Percentiles rank a stretch among this genome's conserved stretches.
Conservation (phyloP, 441 rosid species). For the Jatropha multifida region DNA sequence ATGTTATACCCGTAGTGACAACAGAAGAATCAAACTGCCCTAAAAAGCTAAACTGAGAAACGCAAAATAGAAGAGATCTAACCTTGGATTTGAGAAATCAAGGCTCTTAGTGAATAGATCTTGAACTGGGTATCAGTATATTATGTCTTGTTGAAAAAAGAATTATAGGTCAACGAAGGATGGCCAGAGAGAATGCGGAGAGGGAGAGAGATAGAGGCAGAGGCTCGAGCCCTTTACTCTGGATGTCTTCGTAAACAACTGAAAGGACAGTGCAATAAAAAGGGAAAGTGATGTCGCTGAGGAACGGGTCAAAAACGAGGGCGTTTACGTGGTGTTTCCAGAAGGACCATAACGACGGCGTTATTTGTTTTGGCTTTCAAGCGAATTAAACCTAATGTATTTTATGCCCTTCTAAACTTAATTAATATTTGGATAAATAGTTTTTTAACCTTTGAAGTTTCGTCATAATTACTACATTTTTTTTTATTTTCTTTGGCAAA, state of each 20-base stretch:
- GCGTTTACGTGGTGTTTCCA: slow-evolving; percentile 11
- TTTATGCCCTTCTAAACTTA: too few relatives aligned
- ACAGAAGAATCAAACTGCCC: not conserved
- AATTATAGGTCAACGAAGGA: slow-evolving; percentile 30
- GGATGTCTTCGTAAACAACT: slow-evolving; percentile 8
- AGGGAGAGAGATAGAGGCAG: not conserved
- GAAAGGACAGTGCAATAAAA: slow-evolving; percentile 23
- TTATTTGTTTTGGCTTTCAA: not conserved
- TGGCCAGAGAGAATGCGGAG: not conserved
- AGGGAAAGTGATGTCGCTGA: slow-evolving; percentile 11
- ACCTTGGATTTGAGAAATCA: slow-evolving; percentile 42
- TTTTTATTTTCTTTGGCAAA: too few relatives aligned
- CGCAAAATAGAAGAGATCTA: slow-evolving; percentile 28
- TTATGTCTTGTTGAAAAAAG: not conserved
- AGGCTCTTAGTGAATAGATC: slow-evolving; percentile 32
- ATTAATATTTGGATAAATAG: too few relatives aligned
- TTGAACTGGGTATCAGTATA: slow-evolving; percentile 14
- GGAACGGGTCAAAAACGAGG: slow-evolving; percentile 24
- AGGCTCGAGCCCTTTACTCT: not conserved
- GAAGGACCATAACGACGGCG: slow-evolving; percentile 24
- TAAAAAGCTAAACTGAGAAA: not conserved
- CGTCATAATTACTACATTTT: too few relatives aligned
- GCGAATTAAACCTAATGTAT: not conserved
- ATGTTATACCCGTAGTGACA: not conserved
- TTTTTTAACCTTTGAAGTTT: too few relatives aligned